A percentile compares a stretch with the other conserved stretches of the same genome.
Evolutionary conservation across 2,329 filamentous ascomycete genomes (phyloP).

Genomic region (Paraphoma chrysanthemicola): DNA sequence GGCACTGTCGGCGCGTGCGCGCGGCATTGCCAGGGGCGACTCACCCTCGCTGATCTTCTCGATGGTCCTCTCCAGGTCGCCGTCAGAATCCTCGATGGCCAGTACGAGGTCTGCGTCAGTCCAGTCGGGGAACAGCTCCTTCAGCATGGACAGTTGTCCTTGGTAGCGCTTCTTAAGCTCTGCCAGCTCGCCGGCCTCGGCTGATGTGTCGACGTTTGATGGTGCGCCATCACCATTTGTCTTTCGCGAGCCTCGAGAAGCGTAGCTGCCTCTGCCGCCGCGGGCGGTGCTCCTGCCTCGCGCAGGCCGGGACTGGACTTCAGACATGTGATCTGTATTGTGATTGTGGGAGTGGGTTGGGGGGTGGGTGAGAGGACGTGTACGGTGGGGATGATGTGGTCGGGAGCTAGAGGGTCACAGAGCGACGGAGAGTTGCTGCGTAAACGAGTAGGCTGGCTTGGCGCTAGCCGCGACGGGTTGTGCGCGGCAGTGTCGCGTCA

Average conservation of each 20-base stretch:
- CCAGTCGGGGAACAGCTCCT: slow-evolving; percentile 95
- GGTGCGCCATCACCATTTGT: slow-evolving; percentile 74
- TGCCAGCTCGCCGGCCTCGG: slow-evolving; percentile 88
- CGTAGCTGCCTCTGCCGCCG: slow-evolving; percentile 77
- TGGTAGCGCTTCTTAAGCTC: slow-evolving; percentile 91
- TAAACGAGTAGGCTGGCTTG: slow-evolving; percentile 41
- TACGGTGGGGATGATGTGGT: slow-evolving; percentile 32
- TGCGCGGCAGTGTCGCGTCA: slow-evolving; percentile 27
- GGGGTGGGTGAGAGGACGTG: slow-evolving; percentile 25
- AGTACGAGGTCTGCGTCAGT: slow-evolving; percentile 94
- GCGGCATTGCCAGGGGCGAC: slow-evolving; percentile 9
- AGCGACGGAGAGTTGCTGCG: slow-evolving; percentile 28
- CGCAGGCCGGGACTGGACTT: slow-evolving; percentile 85
- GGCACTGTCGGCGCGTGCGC: not conserved
- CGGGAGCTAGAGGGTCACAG: slow-evolving; percentile 30
- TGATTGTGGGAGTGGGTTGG: slow-evolving; percentile 46
- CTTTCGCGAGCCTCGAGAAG: slow-evolving; percentile 60
- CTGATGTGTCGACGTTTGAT: slow-evolving; percentile 68
- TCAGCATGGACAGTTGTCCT: slow-evolving; percentile 78
- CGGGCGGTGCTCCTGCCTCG: slow-evolving; percentile 91
- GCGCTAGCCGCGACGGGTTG: slow-evolving; percentile 29
- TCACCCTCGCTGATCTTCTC: slow-evolving; percentile 82
- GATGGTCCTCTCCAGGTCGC: slow-evolving; percentile 74
- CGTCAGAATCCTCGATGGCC: slow-evolving; percentile 86
- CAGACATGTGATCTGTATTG: slow-evolving; percentile 77